These are phyloP conservation scores for Neurospora sp. DNA, from an alignment of 495 filamentous ascomycete species.

Conservation along the genomic window DNA sequence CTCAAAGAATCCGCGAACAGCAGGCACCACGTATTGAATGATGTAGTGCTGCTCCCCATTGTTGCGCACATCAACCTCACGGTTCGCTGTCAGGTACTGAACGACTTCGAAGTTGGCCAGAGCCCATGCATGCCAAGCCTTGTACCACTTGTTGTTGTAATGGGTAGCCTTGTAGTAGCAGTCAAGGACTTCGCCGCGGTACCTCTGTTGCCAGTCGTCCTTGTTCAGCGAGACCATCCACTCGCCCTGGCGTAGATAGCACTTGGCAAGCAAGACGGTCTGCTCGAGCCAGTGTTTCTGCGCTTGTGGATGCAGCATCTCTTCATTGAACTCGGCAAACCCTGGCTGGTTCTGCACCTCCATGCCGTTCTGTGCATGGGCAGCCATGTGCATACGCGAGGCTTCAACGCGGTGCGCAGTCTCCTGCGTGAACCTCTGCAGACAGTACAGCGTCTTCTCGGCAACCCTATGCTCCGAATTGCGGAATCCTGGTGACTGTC, in stretches of 20 bases:
- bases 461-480: slow-evolving; percentile 28
- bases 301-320: slow-evolving; percentile 28
- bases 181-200: slow-evolving; percentile 65
- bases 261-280: slow-evolving; percentile 79
- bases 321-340: slow-evolving; percentile 50
- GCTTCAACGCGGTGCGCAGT: slow-evolving; percentile 64
- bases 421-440: slow-evolving; percentile 72
- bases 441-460: slow-evolving; percentile 59
- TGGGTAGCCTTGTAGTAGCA: slow-evolving; percentile 85
- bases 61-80: slow-evolving; percentile 50
- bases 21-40: slow-evolving; percentile 83
- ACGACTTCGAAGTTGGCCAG: slow-evolving; percentile 98
- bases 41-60: slow-evolving; percentile 44
- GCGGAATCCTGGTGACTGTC: slow-evolving; percentile 35
- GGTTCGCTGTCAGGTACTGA: slow-evolving; percentile 57
- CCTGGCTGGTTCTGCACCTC: slow-evolving; percentile 42
- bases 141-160: slow-evolving; percentile 91
- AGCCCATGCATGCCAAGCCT: slow-evolving; percentile 99
- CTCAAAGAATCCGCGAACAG: slow-evolving; percentile 87
- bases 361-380: slow-evolving; percentile 44
- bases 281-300: slow-evolving; percentile 46
- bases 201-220: slow-evolving; percentile 76
- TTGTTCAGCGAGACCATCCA: slow-evolving; percentile 79
- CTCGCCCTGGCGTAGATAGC: slow-evolving; percentile 89
- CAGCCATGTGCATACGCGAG: slow-evolving; percentile 40